These are phyloP conservation scores for Luvunga scandens DNA, from an alignment of 345 rosid species.

Conservation along the genomic window DNA sequence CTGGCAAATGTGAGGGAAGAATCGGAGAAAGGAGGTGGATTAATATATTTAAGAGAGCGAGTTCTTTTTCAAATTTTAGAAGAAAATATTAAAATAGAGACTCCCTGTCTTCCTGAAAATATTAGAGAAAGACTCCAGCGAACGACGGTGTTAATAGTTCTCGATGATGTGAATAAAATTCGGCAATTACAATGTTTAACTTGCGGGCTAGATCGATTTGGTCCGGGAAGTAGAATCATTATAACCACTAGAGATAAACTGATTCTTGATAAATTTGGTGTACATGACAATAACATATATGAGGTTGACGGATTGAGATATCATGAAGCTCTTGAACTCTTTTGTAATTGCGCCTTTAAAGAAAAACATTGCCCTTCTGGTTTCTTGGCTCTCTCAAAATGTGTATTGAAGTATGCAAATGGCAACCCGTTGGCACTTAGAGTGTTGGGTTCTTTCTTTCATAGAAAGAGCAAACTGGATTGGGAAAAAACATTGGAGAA, in stretches of 20 bases:
- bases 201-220: constrained; percentile 1
- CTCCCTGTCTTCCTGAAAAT: not conserved
- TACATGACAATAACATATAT: not conserved
- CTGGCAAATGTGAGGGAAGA: not conserved
- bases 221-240: constrained; percentile 11
- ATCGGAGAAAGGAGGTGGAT: not conserved
- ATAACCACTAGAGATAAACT: constrained; percentile 3
- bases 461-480: not conserved
- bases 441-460: no score
- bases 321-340: not conserved
- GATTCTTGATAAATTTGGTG: not conserved
- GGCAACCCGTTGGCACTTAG: no score
- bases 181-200: constrained; percentile 19
- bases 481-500: not conserved
- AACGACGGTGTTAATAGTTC: constrained; percentile 20
- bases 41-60: not conserved
- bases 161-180: constrained; percentile 28
- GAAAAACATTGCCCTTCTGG: not conserved
- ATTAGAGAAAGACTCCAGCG: constrained; percentile 14
- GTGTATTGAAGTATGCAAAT: no score
- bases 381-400: no score
- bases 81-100: not conserved
- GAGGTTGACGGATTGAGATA: not conserved
- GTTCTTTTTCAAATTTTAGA: not conserved
- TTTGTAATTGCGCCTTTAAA: constrained; percentile 4